Evolutionary conservation across 257 asterid species (phyloP), one percentile per base, ranked within the genome.

Genomic region (Pogostemon cablin): DNA sequence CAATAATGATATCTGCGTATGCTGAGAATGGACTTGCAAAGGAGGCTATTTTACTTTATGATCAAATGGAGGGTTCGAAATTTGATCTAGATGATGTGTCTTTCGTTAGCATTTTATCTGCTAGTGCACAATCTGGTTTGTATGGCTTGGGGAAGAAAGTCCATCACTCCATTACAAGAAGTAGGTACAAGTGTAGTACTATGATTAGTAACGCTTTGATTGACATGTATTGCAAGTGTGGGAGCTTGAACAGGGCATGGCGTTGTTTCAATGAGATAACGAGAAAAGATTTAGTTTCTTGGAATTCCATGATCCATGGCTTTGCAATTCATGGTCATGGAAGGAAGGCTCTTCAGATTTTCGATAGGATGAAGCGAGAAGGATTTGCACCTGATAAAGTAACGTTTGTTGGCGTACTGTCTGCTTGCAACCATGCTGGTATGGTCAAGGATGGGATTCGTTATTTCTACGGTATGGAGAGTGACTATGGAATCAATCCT

Each of bases 221-320:
- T 25, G 92, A 87, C 80, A 87, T 93, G 97, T 90, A 90, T 76
- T 87, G 93, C 64, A 92, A 92, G 79, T 92, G 93, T 55, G 98
- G 96, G 73, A 71, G 76, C 83, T 79, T 92, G 85, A 79, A 77
- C 52, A 69, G 70, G 66, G 95, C 97, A 2, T 80, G 81, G 79
- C 54, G 53, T 38, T 61, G 81, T 50, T 90, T 92, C 49, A 68
- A 87, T 12, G 80, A 57, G 50, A 83, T 81, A 79, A 46, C 63
- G 52, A 75, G 76, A 12, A 86, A 82, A 77, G 92, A 92, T 74
- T 43, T 89, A n/a, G 83, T 85, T 12, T 80, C 97, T 6, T 92
- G 98, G 96, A 90, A 88, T 73, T 82, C 86, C 17, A 86, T 90
- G 97, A 90, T 92, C 72, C 92, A 88, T 38, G 97, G 91, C 55